These are phyloP conservation scores for Microsporum ferrugineum DNA, from an alignment of 2,329 filamentous ascomycete genomes.

Conservation along the genomic window DNA sequence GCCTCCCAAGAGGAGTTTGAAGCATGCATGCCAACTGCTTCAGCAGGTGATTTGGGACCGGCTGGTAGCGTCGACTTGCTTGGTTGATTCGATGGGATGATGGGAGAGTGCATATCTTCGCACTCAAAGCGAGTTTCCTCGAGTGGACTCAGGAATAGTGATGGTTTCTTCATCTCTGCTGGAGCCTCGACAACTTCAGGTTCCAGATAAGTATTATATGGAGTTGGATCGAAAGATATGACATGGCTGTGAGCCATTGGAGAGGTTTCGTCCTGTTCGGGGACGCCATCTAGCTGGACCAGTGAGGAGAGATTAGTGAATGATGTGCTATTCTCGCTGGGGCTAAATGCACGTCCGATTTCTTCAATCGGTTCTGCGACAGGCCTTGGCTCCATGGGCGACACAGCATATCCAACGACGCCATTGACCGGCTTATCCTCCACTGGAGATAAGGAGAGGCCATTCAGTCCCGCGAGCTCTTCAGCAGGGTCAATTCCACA, in stretches of 20 bases:
- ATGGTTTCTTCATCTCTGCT: not conserved
- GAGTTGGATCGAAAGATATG: constrained; percentile 12
- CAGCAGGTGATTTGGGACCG: not conserved
- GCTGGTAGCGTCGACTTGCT: not conserved
- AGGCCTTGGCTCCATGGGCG: constrained; percentile 16
- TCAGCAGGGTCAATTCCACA: constrained; percentile 31
- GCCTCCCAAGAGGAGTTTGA: constrained; percentile 44
- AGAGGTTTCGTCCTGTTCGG: constrained; percentile 35
- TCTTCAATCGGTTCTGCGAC: constrained; percentile 23
- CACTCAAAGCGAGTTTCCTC: not conserved
- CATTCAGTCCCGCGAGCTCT: constrained; percentile 28
- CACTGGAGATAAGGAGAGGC: constrained; percentile 23
- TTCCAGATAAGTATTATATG: not conserved
- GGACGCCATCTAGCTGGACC: constrained; percentile 34
- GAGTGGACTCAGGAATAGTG: not conserved
- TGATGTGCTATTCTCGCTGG: constrained; percentile 32
- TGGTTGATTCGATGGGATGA: not conserved
- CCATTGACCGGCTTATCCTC: constrained; percentile 18
- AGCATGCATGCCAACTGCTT: not conserved
- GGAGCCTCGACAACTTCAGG: not conserved
- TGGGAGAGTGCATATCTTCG: constrained; percentile 8
- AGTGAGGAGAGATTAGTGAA: constrained; percentile 31
- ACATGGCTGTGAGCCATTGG: constrained; percentile 23
- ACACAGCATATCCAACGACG: not conserved
- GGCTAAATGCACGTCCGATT: constrained; percentile 31